Conservation (phyloP, 1,139 yeast species). For the Debaryomycetaceae sp. region DNA sequence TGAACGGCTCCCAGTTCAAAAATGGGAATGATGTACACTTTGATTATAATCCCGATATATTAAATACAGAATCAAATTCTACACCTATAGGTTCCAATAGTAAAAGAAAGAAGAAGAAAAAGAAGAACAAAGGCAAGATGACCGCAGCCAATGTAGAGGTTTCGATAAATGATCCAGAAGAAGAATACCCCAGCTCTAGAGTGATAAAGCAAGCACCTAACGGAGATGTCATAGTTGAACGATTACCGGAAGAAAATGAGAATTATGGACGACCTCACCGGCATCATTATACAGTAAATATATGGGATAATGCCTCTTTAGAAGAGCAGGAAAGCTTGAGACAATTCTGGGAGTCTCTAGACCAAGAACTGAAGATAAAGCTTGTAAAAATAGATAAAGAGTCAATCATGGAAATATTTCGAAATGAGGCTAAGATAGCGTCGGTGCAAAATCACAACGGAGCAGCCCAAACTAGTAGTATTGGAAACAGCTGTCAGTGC, state of each 20-base stretch:
- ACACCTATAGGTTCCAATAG: constrained; percentile 30
- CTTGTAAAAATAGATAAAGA: constrained; percentile 68
- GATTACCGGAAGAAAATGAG: constrained; percentile 32
- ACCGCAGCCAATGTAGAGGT: constrained; percentile 29
- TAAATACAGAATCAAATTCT: constrained; percentile 16
- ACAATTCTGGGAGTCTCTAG: constrained; percentile 68
- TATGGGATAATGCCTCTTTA: constrained; percentile 58
- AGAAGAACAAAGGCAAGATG: constrained; percentile 24
- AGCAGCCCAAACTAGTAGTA: constrained; percentile 3
- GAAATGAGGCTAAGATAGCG: constrained; percentile 15
- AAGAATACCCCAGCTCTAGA: constrained; percentile 69
- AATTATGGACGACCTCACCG: constrained; percentile 10
- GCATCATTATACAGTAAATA: constrained; percentile 21
- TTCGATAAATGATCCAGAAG: constrained; percentile 51
- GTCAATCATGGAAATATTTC: constrained; percentile 63
- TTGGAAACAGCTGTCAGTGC: constrained; percentile 53
- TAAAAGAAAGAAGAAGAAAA: constrained; percentile 35
- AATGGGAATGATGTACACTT: constrained; percentile 61
- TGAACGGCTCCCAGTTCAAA: constrained; percentile 13
- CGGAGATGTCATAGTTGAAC: constrained; percentile 69
- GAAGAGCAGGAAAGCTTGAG: constrained; percentile 59
- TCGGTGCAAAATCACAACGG: constrained; percentile 7
- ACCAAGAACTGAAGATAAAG: constrained; percentile 56
- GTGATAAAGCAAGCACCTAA: constrained; percentile 70
- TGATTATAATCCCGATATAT: constrained; percentile 36